phyloP scores from a whole-genome alignment of 139 green algal species.

The Coccomyxa sp. region DNA sequence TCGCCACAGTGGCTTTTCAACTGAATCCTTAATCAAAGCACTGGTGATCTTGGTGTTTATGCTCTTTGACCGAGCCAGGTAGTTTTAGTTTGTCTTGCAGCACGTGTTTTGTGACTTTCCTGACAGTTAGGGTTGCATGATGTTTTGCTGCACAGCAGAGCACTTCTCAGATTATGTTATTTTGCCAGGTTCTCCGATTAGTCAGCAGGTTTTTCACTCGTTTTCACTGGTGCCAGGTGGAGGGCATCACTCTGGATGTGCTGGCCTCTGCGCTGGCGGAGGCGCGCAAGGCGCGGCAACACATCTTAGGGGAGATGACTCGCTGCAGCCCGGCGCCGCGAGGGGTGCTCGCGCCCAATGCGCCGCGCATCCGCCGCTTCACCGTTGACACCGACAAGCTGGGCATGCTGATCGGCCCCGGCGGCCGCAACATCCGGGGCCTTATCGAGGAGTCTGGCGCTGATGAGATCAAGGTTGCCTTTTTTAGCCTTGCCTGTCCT shows the following conservation, averaged over 20 bases:
- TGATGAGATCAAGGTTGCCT: slow-evolving; percentile 46
- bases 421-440: slow-evolving; percentile 68
- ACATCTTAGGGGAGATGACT: slow-evolving; percentile 82
- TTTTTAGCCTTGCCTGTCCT: background rate
- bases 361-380: slow-evolving; percentile 57
- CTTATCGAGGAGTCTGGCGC: slow-evolving; percentile 58
- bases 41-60: too few relatives aligned
- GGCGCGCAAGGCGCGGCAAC: slow-evolving; percentile 50
- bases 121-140: background rate
- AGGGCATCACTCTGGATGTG: slow-evolving; percentile 90
- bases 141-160: background rate
- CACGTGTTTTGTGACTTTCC: background rate
- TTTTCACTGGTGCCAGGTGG: slow-evolving; percentile 66
- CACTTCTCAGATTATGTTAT: background rate
- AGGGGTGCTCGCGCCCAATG: slow-evolving; percentile 40
- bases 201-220: background rate
- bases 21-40: too few relatives aligned
- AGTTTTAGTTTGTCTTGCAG: background rate
- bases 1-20: too few relatives aligned
- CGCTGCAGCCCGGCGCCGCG: slow-evolving; percentile 58
- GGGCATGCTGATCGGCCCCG: slow-evolving; percentile 70
- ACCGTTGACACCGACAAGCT: slow-evolving; percentile 50
- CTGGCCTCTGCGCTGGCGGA: slow-evolving; percentile 79
- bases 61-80: background rate
- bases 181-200: background rate